Percentiles rank a stretch among this genome's conserved stretches.
These are phyloP conservation scores for Crucibulum laeve DNA, from an alignment of 768 basidiomycete genomes.

Conservation along the genomic window DNA sequence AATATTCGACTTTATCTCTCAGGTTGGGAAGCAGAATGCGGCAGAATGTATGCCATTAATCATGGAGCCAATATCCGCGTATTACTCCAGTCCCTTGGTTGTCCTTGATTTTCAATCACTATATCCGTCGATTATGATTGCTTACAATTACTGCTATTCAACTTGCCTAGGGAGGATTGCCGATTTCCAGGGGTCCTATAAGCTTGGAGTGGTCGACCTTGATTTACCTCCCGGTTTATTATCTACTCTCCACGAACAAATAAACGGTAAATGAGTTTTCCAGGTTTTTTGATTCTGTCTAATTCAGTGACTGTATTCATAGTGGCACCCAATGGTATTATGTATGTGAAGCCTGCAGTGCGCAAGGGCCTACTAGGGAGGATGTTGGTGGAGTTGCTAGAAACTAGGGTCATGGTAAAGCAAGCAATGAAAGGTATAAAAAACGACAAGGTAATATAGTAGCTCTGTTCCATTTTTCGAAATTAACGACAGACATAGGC, in stretches of 20 bases:
- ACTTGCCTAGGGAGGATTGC: constrained; percentile 88
- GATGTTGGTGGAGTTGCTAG: constrained; percentile 89
- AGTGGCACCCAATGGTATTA: constrained; percentile 96
- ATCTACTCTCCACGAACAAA: constrained; percentile 66
- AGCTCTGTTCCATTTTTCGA: constrained; percentile 1
- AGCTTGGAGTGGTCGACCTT: constrained; percentile 81
- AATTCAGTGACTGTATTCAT: neutral
- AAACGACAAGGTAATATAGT: constrained; percentile 61
- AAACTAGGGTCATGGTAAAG: constrained; percentile 97
- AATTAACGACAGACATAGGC: constrained; percentile 39
- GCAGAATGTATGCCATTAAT: constrained; percentile 95
- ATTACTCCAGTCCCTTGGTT: constrained; percentile 88
- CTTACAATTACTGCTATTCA: constrained; percentile 96
- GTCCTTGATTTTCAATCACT: constrained; percentile 96
- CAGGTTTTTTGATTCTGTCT: neutral
- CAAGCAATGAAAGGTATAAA: constrained; percentile 86
- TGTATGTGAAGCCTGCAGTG: constrained; percentile 85
- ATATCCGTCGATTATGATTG: constrained; percentile 98
- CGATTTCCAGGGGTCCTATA: constrained; percentile 85
- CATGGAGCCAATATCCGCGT: constrained; percentile 91
- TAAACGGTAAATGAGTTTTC: constrained; percentile 52
- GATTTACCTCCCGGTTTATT: constrained; percentile 65
- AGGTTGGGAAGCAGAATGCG: constrained; percentile 96
- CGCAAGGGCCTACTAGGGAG: constrained; percentile 82
- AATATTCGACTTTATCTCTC: constrained; percentile 5